phyloP scores from a whole-genome alignment of 2,329 filamentous ascomycete genomes.

The Sclerotinia sclerotiorum region DNA sequence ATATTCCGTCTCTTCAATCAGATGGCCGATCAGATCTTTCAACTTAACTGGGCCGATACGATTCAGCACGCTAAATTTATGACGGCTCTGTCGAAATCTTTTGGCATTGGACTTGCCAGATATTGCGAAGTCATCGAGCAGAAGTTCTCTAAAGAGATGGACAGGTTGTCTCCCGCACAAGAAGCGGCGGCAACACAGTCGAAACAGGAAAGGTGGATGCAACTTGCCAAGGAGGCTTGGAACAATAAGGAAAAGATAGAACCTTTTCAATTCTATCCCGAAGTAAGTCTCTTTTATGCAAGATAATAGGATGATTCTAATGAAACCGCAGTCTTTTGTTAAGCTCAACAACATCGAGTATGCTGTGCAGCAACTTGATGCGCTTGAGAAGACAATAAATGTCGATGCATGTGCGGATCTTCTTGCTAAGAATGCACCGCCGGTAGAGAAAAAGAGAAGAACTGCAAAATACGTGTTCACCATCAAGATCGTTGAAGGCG shows the following conservation, averaged over 20 bases:
- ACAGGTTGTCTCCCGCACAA: conserved; percentile 84
- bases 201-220: conserved; percentile 88
- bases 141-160: conserved; percentile 88
- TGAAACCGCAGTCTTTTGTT: conserved; percentile 72
- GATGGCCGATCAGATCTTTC: conserved; percentile 80
- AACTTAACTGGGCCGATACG: conserved; percentile 90
- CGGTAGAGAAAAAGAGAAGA: conserved; percentile 62
- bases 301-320: conserved; percentile 37
- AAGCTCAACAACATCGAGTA: conserved; percentile 98
- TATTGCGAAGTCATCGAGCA: conserved; percentile 92
- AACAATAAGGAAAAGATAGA: conserved; percentile 89
- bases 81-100: conserved; percentile 84
- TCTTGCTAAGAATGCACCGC: conserved; percentile 70
- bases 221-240: conserved; percentile 91
- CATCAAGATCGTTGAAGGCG: conserved; percentile 96
- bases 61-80: conserved; percentile 95
- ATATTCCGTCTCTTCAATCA: conserved; percentile 94
- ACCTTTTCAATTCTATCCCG: conserved; percentile 93
- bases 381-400: conserved; percentile 84
- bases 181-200: conserved; percentile 74
- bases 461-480: conserved; percentile 94
- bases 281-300: conserved; percentile 56
- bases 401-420: conserved; percentile 87
- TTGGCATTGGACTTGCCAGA: conserved; percentile 76
- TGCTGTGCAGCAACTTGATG: conserved; percentile 87